Conservation (phyloP, 805 yeast species). For the Metschnikowia santaceciliae region DNA sequence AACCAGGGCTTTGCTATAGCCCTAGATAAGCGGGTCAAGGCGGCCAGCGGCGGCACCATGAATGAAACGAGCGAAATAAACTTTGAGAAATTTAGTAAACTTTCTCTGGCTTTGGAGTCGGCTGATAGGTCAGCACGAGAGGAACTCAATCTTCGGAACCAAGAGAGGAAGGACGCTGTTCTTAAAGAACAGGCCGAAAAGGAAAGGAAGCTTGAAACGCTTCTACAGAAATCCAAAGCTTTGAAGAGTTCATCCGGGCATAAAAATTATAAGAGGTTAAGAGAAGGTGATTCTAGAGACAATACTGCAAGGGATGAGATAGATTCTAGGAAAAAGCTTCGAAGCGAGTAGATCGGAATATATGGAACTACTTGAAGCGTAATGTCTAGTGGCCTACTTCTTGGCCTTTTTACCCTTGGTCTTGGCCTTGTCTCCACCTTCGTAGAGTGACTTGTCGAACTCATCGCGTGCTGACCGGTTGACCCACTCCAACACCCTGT, state of each 20-base stretch:
- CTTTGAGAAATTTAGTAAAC: constrained; percentile 53
- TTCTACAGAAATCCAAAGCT: constrained; percentile 26
- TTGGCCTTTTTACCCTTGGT: constrained; percentile 16
- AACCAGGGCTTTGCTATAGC: constrained; percentile 84
- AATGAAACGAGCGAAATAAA: constrained; percentile 39
- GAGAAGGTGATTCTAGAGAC: too few relatives aligned
- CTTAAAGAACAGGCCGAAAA: constrained; percentile 26
- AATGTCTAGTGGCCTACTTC: constrained; percentile 13
- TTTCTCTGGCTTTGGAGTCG: constrained; percentile 65
- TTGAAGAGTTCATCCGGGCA: constrained; percentile 11
- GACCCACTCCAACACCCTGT: constrained; percentile 57
- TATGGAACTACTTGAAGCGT: not conserved
- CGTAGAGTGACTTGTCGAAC: constrained; percentile 52
- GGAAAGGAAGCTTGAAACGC: constrained; percentile 25
- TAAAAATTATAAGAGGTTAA: not conserved
- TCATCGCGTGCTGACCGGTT: constrained; percentile 53
- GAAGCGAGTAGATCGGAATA: too few relatives aligned
- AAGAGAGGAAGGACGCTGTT: constrained; percentile 22
- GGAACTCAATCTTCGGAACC: constrained; percentile 25
- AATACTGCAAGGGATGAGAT: too few relatives aligned
- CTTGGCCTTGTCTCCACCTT: constrained; percentile 44
- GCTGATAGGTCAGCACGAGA: constrained; percentile 28
- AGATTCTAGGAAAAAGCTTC: too few relatives aligned
- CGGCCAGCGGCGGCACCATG: constrained; percentile 38
- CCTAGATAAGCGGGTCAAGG: constrained; percentile 66